phyloP scores from a whole-genome alignment of 2,329 filamentous ascomycete genomes.

The Fusarium irregulare region DNA sequence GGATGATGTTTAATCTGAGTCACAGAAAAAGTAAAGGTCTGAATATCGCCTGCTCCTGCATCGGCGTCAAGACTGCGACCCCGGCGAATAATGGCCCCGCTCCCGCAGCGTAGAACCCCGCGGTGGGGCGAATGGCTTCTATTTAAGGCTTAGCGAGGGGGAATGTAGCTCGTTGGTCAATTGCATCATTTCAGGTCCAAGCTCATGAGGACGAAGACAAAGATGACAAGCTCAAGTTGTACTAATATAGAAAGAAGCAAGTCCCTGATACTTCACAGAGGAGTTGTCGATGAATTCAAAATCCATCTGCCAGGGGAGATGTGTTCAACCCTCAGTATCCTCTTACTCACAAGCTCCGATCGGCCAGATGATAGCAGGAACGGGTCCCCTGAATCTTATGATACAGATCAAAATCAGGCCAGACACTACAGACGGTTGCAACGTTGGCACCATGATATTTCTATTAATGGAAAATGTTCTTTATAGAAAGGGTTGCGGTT shows the following conservation, averaged over 20 bases:
- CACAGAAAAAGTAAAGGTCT: slow-evolving; percentile 37
- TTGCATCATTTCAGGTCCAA: slow-evolving; percentile 25
- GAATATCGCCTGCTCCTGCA: slow-evolving; percentile 22
- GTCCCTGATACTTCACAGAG: too few relatives aligned
- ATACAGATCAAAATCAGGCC: neutral
- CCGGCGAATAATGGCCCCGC: slow-evolving; percentile 41
- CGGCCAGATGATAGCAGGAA: neutral
- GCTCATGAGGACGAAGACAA: neutral
- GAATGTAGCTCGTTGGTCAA: slow-evolving; percentile 5
- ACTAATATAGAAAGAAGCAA: neutral
- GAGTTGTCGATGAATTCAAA: too few relatives aligned
- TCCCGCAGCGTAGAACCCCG: slow-evolving; percentile 31
- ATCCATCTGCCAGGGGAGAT: neutral
- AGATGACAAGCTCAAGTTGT: neutral
- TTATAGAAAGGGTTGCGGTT: neutral
- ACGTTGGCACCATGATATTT: neutral
- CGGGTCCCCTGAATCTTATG: neutral
- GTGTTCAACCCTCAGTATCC: neutral
- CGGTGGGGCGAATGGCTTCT: slow-evolving; percentile 5
- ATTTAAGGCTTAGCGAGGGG: slow-evolving; percentile 26
- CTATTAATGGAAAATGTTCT: neutral
- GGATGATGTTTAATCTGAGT: slow-evolving; percentile 35
- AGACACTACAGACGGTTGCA: neutral
- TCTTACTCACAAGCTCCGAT: neutral
- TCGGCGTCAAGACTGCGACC: slow-evolving; percentile 22